Evolutionary conservation across 1,139 yeast species (phyloP), one percentile per base, ranked within the genome.

Genomic region (Spencermartinsiella ligniputridi): DNA sequence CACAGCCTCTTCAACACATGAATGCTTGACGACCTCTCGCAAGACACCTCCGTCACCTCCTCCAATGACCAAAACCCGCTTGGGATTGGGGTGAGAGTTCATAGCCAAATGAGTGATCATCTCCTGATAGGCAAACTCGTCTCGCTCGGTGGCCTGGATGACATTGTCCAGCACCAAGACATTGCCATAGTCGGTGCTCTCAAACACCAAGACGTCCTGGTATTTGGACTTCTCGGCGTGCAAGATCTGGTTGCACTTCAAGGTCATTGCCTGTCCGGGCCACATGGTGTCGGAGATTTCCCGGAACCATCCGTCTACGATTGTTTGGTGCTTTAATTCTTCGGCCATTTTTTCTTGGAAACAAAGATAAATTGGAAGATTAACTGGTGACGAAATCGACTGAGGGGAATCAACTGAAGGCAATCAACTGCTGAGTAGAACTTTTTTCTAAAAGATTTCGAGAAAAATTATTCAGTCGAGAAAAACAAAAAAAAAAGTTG

Each of bases 31-130:
- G 62, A 88, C 79, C 69, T 89, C 97, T 68, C 97, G 78, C 61
- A 89, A 75, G 47, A 89, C 96, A 65, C 97, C 97, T 58, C 97
- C 97, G 62, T 89, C 97, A 58, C 97, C 97, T 54, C 97, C 97
- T 48, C 97, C 97, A 63, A 89, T 83, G 48, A 89, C 95, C 52
- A 89, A 73, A 25, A 92, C 96, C 62, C 76, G 81, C 73, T 84
- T 85, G 44, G 97, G 97, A 70, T 83, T 77, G 49, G 95, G 89
- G 70, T 89, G 97, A 37, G 94, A 79, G 77, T 84, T 85, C 69
- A 89, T 62, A 12, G 95, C 95, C 61, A 89, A 73, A 68, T 89
- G 96, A 35, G 96, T 71, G 65, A 89, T 89, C 95, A 89, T 87
- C 68, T 89, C 97, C 71, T 89, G 97, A 72, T 87, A 87, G 43